Evolutionary conservation across 768 basidiomycete genomes (phyloP).

Genomic region (Mycena filopes): DNA sequence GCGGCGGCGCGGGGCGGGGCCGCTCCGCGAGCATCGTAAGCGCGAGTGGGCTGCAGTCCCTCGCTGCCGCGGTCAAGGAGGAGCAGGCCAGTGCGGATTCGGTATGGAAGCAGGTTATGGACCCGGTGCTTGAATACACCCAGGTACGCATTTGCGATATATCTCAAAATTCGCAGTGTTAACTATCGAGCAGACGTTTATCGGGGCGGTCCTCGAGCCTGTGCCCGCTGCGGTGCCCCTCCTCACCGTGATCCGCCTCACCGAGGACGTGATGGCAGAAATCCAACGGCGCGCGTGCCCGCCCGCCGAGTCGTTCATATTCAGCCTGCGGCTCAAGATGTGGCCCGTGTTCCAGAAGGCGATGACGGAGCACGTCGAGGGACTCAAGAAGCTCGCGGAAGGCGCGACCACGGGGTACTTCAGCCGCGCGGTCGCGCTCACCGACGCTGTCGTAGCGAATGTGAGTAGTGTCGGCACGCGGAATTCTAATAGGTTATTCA

Average conservation of each 20-base stretch:
- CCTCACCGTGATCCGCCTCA: constrained; percentile 91
- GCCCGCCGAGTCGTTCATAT: constrained; percentile 85
- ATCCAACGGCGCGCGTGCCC: constrained; percentile 81
- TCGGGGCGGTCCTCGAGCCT: constrained; percentile 75
- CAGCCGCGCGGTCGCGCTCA: constrained; percentile 68
- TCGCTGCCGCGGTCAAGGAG: constrained; percentile 59
- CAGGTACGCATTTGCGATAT: constrained; percentile 67
- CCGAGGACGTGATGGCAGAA: constrained; percentile 81
- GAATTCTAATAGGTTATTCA: background rate
- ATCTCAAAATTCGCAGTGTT: too few species aligned
- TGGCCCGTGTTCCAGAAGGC: constrained; percentile 95
- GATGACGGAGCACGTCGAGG: constrained; percentile 86
- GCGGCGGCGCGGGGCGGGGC: constrained; percentile 52
- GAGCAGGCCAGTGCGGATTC: constrained; percentile 68
- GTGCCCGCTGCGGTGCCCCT: constrained; percentile 80
- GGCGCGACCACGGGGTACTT: constrained; percentile 72
- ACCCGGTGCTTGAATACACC: constrained; percentile 89
- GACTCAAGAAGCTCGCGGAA: constrained; percentile 85
- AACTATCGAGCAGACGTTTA: constrained; percentile 84
- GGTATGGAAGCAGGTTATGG: constrained; percentile 93
- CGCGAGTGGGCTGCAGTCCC: constrained; percentile 44
- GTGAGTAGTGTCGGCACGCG: constrained; percentile 58
- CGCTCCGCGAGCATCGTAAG: constrained; percentile 48
- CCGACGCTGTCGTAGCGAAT: constrained; percentile 71
- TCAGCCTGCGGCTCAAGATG: constrained; percentile 83